Evolutionary conservation across 176 grass and related monocot genomes (phyloP).

Genomic region (Oryza officinalis): DNA sequence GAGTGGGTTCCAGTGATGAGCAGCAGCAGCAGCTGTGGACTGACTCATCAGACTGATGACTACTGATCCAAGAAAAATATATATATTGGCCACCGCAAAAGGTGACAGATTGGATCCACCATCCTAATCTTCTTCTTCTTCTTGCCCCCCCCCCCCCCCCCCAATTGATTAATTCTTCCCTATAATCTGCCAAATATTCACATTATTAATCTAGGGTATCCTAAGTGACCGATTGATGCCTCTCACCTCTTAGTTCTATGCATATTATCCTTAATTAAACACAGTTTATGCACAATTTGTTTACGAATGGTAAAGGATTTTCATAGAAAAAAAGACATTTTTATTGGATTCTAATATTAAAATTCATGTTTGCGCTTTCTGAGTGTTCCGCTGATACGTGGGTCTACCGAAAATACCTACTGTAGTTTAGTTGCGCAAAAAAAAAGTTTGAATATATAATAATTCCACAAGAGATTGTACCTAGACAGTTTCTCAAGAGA

Average conservation of each 20-base stretch:
- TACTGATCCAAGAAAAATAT: slow-evolving; percentile 6
- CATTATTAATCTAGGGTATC: slow-evolving; percentile 38
- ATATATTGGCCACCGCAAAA: slow-evolving; percentile 41
- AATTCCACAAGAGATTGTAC: background rate
- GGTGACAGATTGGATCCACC: slow-evolving; percentile 58
- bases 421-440: fast-evolving
- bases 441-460: background rate
- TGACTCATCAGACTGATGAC: slow-evolving; percentile 31
- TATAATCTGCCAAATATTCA: slow-evolving; percentile 16
- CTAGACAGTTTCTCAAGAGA: background rate
- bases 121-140: slow-evolving; percentile 34
- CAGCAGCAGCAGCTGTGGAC: slow-evolving; percentile 35
- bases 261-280: background rate
- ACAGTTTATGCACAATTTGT: background rate
- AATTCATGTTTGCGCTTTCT: background rate
- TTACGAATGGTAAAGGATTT: background rate
- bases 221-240: slow-evolving; percentile 13
- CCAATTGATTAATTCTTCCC: background rate
- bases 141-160: background rate
- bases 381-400: background rate
- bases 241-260: background rate
- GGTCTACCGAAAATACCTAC: background rate
- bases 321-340: background rate
- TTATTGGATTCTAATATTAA: background rate
- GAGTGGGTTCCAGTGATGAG: slow-evolving; percentile 35